Conservation (phyloP, 805 yeast species). For the Yarrowia porcina region DNA sequence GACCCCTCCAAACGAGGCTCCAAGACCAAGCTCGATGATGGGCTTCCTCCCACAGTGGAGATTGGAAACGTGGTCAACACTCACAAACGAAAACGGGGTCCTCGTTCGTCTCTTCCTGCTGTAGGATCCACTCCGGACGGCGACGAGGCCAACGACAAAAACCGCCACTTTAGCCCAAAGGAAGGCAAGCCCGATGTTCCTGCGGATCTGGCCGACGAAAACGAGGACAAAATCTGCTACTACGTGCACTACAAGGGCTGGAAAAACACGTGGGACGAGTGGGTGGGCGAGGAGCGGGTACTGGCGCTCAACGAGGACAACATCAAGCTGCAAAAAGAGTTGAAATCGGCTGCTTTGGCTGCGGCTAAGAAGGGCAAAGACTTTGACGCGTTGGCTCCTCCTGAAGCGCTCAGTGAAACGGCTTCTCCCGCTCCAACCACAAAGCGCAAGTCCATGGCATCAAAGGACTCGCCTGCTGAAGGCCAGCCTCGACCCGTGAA, state of each 20-base stretch:
- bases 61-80: constrained; percentile 27
- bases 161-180: constrained; percentile 17
- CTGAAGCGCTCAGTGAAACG: constrained; percentile 24
- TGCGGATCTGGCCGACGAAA: constrained; percentile 40
- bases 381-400: constrained; percentile 27
- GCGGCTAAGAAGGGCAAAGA: constrained; percentile 28
- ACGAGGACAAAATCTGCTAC: constrained; percentile 46
- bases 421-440: constrained; percentile 7
- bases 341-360: constrained; percentile 49
- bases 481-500: constrained; percentile 26
- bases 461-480: constrained; percentile 22
- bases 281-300: constrained; percentile 74
- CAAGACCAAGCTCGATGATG: constrained; percentile 25
- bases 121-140: constrained; percentile 29
- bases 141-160: constrained; percentile 28
- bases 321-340: constrained; percentile 56
- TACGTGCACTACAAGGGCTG: constrained; percentile 91
- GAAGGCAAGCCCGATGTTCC: constrained; percentile 30
- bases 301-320: constrained; percentile 69
- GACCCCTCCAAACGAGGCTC: constrained; percentile 44
- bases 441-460: constrained; percentile 30
- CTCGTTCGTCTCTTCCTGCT: neutral
- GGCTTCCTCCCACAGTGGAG: constrained; percentile 25
- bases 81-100: constrained; percentile 18
- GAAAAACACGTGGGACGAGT: constrained; percentile 95